A percentile compares a stretch with the other conserved stretches of the same genome.
These are phyloP conservation scores for Mycena galopus DNA, from an alignment of 768 basidiomycete genomes.

Conservation along the genomic window DNA sequence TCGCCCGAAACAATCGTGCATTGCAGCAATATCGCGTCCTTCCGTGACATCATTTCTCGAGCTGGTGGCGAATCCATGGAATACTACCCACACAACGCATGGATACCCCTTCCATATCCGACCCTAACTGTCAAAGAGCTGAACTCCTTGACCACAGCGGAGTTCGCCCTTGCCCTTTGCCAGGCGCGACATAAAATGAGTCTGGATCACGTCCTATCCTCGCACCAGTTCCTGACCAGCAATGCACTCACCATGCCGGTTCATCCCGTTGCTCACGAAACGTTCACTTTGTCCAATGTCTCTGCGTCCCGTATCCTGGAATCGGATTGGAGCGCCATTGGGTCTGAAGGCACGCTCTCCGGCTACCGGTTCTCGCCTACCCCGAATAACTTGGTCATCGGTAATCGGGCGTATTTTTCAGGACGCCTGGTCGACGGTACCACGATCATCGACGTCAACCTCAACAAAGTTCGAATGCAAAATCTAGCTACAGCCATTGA, in stretches of 20 bases:
- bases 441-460: constrained; percentile 54
- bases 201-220: constrained; percentile 46
- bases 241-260: constrained; percentile 48
- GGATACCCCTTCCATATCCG: constrained; percentile 57
- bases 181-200: constrained; percentile 34
- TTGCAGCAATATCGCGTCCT: constrained; percentile 54
- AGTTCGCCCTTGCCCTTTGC: constrained; percentile 42
- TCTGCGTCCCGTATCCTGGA: constrained; percentile 57
- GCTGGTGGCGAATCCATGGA: constrained; percentile 37
- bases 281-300: constrained; percentile 54
- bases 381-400: constrained; percentile 48
- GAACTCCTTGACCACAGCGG: constrained; percentile 44
- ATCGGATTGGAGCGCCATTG: constrained; percentile 52
- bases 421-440: constrained; percentile 54
- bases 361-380: constrained; percentile 56
- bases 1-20: constrained; percentile 47
- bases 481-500: constrained; percentile 48
- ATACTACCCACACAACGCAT: constrained; percentile 54
- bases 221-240: constrained; percentile 43
- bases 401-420: constrained; percentile 54
- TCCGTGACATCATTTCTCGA: constrained; percentile 46
- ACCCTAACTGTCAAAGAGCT: constrained; percentile 51
- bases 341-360: constrained; percentile 51
- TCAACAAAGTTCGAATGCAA: constrained; percentile 47
- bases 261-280: constrained; percentile 51